Conservation (phyloP, 2,329 filamentous ascomycete genomes). For the Diplodia scrobiculata region DNA sequence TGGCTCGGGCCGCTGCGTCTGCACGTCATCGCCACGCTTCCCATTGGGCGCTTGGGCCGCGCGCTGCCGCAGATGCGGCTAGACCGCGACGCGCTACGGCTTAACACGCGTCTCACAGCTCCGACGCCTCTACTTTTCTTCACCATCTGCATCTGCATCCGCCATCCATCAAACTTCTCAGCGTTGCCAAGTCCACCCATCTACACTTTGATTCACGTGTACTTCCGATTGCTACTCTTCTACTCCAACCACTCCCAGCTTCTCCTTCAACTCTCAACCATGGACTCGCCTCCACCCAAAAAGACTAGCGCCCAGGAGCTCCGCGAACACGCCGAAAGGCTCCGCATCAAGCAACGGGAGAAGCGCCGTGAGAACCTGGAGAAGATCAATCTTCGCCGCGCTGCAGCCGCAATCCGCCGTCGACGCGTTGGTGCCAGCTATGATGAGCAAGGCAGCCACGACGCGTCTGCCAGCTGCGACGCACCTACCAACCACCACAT, state of each 20-base stretch:
- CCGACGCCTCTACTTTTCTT: conserved; percentile 1
- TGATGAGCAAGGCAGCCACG: not conserved
- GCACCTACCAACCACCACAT: not conserved
- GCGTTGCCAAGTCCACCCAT: not conserved
- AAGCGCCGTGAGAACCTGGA: not conserved
- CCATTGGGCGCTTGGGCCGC: not conserved
- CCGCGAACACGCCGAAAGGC: not conserved
- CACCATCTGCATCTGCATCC: conserved; percentile 3
- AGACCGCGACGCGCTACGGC: conserved; percentile 4
- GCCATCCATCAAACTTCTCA: not conserved
- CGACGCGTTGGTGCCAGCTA: not conserved
- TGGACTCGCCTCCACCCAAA: not conserved
- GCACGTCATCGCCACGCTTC: not conserved
- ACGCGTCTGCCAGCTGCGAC: not conserved
- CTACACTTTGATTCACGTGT: not conserved
- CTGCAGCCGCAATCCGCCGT: not conserved
- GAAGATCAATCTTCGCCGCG: not conserved
- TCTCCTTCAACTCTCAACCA: not conserved
- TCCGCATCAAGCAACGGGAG: not conserved
- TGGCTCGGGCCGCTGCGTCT: not conserved
- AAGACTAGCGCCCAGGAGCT: not conserved
- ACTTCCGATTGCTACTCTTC: conserved; percentile 31
- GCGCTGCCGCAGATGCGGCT: not conserved
- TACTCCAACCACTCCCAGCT: conserved; percentile 9
- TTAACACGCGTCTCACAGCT: conserved; percentile 5